Percentiles rank a stretch among this genome's conserved stretches.
Conservation (phyloP, 805 yeast species). For the Priceomyces castillae region DNA sequence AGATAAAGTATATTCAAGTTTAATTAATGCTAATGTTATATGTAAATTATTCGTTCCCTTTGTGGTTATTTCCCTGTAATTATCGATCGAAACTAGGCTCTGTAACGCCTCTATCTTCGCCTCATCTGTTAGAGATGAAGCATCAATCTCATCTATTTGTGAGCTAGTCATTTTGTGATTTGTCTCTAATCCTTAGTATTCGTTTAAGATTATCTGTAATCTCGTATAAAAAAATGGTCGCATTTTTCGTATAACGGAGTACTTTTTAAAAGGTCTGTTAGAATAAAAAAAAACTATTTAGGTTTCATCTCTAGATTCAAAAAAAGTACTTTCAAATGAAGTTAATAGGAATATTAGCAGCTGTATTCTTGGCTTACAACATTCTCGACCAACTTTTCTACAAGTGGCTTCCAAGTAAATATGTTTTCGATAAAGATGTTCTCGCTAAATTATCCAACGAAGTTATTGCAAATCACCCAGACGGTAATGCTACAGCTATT, state of each 20-base stretch:
- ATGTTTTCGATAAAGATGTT: constrained; percentile 64
- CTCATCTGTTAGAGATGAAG: constrained; percentile 1
- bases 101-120: constrained; percentile 1
- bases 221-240: background rate
- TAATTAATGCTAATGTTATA: background rate
- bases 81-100: background rate
- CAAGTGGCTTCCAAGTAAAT: constrained; percentile 69
- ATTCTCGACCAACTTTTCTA: constrained; percentile 32
- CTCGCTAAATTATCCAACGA: constrained; percentile 58
- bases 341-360: constrained; percentile 19
- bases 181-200: background rate
- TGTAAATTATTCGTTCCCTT: background rate
- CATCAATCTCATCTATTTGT: background rate
- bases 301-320: no score
- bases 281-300: no score
- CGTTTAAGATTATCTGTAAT: background rate
- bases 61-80: background rate
- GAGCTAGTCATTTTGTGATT: background rate
- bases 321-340: constrained; percentile 18
- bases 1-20: constrained; percentile 1
- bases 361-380: constrained; percentile 23
- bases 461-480: constrained; percentile 52
- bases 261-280: no score
- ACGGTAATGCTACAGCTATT: constrained; percentile 59
- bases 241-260: background rate